phyloP scores from a whole-genome alignment of 257 asterid genomes.

The Ballota nigra region DNA sequence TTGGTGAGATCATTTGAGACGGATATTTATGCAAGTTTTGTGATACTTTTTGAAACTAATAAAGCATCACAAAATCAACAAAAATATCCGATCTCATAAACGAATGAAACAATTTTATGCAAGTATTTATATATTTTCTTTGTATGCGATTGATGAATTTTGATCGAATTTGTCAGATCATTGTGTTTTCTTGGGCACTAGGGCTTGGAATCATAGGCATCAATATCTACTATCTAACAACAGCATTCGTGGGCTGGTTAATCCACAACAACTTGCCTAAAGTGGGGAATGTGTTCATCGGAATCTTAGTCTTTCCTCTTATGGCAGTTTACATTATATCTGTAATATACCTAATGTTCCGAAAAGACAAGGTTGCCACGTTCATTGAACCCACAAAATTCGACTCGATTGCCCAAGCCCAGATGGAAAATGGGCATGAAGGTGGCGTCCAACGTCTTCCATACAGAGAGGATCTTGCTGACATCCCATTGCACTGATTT shows the following conservation, averaged over 20 bases:
- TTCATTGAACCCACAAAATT: conserved; percentile 46
- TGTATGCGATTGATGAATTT: not conserved
- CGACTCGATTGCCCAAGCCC: conserved; percentile 34
- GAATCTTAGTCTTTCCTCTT: conserved; percentile 67
- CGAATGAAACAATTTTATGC: too few relatives aligned
- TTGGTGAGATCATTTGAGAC: not conserved
- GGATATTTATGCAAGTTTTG: not conserved
- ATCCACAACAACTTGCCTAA: conserved; percentile 57
- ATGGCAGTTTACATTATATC: conserved; percentile 67
- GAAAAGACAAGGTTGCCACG: conserved; percentile 64
- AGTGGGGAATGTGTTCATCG: conserved; percentile 67
- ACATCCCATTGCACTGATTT: conserved; percentile 36
- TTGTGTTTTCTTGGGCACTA: conserved; percentile 71
- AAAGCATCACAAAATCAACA: not conserved
- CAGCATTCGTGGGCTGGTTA: conserved; percentile 70
- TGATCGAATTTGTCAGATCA: conserved; percentile 28
- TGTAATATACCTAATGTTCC: conserved; percentile 76
- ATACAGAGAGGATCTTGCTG: conserved; percentile 63
- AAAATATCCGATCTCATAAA: too few relatives aligned
- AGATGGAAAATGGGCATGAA: conserved; percentile 46
- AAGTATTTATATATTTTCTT: too few relatives aligned
- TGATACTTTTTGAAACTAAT: not conserved
- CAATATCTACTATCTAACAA: conserved; percentile 72
- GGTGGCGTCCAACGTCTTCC: conserved; percentile 40
- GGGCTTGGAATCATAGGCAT: conserved; percentile 86